Base-by-base conservation (phyloP, 345 rosid genomes). In the Capsella bursapastoris region DNA sequence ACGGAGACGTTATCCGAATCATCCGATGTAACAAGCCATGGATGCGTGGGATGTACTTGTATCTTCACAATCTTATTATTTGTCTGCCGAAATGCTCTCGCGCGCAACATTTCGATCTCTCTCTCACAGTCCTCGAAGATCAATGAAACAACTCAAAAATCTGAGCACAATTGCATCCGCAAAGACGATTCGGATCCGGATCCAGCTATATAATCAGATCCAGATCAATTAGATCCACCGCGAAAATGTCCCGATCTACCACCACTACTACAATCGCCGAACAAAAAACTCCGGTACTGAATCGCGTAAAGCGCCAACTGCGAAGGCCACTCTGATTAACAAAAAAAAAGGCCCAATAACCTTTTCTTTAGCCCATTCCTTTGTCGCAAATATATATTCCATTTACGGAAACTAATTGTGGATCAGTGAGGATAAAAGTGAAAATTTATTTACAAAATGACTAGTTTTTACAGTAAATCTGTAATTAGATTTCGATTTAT, bases 1-100 rank as follows among this genome's bases (percentile, higher is more conserved):
- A 96, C 97, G 44, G 94, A 87, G 79, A 96, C 96, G 83, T 90
- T 91, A 88, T 96, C 99, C 2, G 91, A 85, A 29, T 94, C 98
- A 74, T 96, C 98, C 50, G 97, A 96, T 0, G 98, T 89, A 34
- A 96, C 99, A 27, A 96, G 88, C 99, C 99, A 96, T 53, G 99
- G 96, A 83, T 96, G 98, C 81, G 99, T 92, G 5, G 99, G 98
- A 76, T 96, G 99, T 60, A 96, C 74, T 65, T 93, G 98, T 45
- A 96, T 89, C 89, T 96, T 96, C 78, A 88, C 97, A 49, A 90
- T 83, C 90, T 92, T 96, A 69, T 85, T 94, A 65, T 67, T 85
- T 51, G 85, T 89, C 62, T 92, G 92, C 72, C 96, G 86, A 76
- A 88, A 92, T 68, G 99, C 98, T 76, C 81, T 88, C 49, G 93